Evolutionary conservation across 352 stramenopile genomes (phyloP), one percentile per base, ranked within the genome.

Genomic region (Nothophytophthora sp.): DNA sequence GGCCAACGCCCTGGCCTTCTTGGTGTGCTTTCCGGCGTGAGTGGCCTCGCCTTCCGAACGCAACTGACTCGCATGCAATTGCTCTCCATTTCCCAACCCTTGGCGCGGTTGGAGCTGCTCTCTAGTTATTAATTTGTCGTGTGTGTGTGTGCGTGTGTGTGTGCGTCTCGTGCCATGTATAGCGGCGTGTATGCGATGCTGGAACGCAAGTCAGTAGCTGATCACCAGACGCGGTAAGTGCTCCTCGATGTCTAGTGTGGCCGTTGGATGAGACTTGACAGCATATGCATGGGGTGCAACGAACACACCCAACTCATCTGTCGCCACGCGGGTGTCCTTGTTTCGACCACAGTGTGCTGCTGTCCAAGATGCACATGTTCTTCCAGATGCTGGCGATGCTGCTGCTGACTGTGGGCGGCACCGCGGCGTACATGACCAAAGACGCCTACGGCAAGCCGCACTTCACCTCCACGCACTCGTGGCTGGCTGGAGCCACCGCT

Each of bases 401-500:
- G 18, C 42, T 69, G 19, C 74, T 90, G 42, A 63, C 40, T 24
- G 46, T 24, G 1, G 79, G 66, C 8, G 79, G 79, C 20, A 54
- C 57, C 9, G 66, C 63, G 3, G 73, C 68, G 3, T 90, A 70
- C 53, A 48, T 81, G 55, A 81, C 68, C 54, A 90, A 90, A 56
- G 74, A 86, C 18, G 58, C 70, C 19, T 65, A 60, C 33, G 66
- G 60, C 29, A 90, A 88, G 50, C 58, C 76, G 10, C 79, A 90
- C 44, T 86, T 90, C 40, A 82, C 73, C 37, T 83, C 73, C 15
- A 77, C 67, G 18, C 79, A 90, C 65, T 90, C 79, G 53, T 90
- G 79, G 79, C 41, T 86, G n/a, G 76, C 76, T 0, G 72, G 51
- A 4, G 60, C 22, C 13, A 83, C 68, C 13, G 55, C 46, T 25